These are phyloP conservation scores for Pichia eremophila DNA, from an alignment of 805 yeast species.

Conservation along the genomic window DNA sequence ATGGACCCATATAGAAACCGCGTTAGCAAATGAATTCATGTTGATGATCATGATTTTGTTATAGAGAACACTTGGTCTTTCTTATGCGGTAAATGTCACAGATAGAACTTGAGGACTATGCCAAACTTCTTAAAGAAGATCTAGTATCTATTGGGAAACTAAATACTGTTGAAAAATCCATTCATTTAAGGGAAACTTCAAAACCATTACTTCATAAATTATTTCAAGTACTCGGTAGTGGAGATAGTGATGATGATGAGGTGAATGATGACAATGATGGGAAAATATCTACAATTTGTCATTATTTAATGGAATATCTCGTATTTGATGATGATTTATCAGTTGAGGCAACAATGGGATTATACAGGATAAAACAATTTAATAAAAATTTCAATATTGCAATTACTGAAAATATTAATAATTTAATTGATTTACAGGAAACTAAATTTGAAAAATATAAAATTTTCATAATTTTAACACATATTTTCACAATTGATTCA, in stretches of 20 bases:
- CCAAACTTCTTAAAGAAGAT: neutral
- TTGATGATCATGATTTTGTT: no score
- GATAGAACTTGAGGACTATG: neutral
- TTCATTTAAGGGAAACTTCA: neutral
- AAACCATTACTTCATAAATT: slow-evolving; percentile 1
- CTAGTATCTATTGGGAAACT: neutral
- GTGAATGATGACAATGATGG: neutral
- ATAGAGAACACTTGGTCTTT: no score
- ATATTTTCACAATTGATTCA: slow-evolving; percentile 17
- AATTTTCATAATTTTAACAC: slow-evolving; percentile 12
- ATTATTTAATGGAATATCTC: slow-evolving; percentile 1
- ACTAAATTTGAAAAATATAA: slow-evolving; percentile 8
- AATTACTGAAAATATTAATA: slow-evolving; percentile 12
- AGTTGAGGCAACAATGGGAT: slow-evolving; percentile 1
- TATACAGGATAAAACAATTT: neutral
- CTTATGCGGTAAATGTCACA: no score
- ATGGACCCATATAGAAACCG: no score
- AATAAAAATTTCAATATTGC: neutral
- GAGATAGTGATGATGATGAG: neutral
- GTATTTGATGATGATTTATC: neutral
- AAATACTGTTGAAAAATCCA: neutral
- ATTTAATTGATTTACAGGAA: slow-evolving; percentile 8
- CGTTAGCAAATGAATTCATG: no score
- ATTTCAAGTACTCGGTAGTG: neutral
- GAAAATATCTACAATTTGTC: neutral